Base-by-base conservation (phyloP, 2,329 filamentous ascomycete genomes). In the Sporothrix brunneoviolacea region DNA sequence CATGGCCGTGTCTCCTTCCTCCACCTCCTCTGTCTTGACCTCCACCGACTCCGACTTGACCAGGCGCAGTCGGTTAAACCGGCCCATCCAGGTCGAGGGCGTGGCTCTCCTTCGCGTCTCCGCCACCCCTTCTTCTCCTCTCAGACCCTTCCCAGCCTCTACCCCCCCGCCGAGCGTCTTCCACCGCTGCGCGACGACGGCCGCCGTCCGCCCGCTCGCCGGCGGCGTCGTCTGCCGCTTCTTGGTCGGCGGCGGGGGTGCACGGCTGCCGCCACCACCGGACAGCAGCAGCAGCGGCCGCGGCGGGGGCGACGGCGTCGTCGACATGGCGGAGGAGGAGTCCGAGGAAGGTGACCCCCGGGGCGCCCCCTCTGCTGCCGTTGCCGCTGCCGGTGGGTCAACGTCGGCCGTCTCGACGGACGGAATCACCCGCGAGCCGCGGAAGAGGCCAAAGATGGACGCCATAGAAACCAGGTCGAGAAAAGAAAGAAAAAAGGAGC, bases 371-470 rank as follows among this genome's bases (percentile, higher is more conserved):
- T 18, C 16, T 9, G 15, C 35, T 8, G 43, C 43, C 6, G 7
- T 9, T 3, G 22, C 43, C 7, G 21, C 38, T 22, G 33, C 43
- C n/a, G 24, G 19, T 22, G 10, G 28, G 21, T 13, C 27, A 8
- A 36, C 22, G 37, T 15, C 16, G 18, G 18, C 4, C 15, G 45
- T 35, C 36, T 40, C 45, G 18, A 35, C 37, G 13, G 45, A 40
- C 45, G 36, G 45, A 18, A 33, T 18, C 22, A 27, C 10, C 21
- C 22, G 36, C 28, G 42, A 30, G n/a, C 32, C 27, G 24, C 53
- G 50, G 22, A 55, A 51, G 36, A 48, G 51, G 43, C 48, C 30
- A 18, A 55, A 44, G 4, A 55, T 7, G 4, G 47, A 40, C n/a
- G 40, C 21, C 52, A 54, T 54, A n/a, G n/a, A 28, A 28, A 28